Evolutionary conservation across 31 red algal species (phyloP).

Genomic region (Odonthalia washingtoniensis): DNA sequence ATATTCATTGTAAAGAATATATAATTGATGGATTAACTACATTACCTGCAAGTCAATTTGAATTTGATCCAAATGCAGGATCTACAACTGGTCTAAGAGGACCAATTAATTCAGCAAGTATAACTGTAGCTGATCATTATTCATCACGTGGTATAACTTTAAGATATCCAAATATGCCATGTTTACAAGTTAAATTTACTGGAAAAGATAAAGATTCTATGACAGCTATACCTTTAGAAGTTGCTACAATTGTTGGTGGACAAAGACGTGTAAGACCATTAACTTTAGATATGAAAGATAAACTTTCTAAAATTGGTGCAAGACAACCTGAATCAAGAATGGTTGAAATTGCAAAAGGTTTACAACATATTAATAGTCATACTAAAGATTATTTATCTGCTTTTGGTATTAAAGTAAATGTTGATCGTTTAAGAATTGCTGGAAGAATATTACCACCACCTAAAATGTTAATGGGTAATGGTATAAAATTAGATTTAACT

Average conservation of each 20-base stretch:
- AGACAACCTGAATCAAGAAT: slow-evolving; percentile 43
- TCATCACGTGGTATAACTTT: slow-evolving; percentile 35
- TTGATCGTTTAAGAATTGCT: slow-evolving; percentile 34
- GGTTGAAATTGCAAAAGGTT: slow-evolving; percentile 43
- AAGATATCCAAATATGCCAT: slow-evolving; percentile 63
- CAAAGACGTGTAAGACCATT: slow-evolving; percentile 56
- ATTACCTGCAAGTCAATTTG: slow-evolving; percentile 45
- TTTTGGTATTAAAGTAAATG: slow-evolving; percentile 76
- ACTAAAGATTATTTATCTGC: slow-evolving; percentile 64
- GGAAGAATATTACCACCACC: slow-evolving; percentile 62
- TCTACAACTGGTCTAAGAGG: no score
- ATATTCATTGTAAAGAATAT: slow-evolving; percentile 29
- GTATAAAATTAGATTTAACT: slow-evolving; percentile 28
- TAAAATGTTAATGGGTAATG: slow-evolving; percentile 47
- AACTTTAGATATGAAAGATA: slow-evolving; percentile 57
- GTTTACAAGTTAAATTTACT: slow-evolving; percentile 53
- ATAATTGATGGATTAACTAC: slow-evolving; percentile 50
- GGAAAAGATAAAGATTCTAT: slow-evolving; percentile 44
- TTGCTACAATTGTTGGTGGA: slow-evolving; percentile 48
- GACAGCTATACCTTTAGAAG: slow-evolving; percentile 69
- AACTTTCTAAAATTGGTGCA: slow-evolving; percentile 58
- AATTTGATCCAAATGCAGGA: slow-evolving; percentile 36
- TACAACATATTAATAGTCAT: slow-evolving; percentile 43
- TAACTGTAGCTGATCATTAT: slow-evolving; percentile 60
- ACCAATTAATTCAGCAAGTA: neutral